Conservation (phyloP, 257 asterid genomes). For the Solanum paucissectum region DNA sequence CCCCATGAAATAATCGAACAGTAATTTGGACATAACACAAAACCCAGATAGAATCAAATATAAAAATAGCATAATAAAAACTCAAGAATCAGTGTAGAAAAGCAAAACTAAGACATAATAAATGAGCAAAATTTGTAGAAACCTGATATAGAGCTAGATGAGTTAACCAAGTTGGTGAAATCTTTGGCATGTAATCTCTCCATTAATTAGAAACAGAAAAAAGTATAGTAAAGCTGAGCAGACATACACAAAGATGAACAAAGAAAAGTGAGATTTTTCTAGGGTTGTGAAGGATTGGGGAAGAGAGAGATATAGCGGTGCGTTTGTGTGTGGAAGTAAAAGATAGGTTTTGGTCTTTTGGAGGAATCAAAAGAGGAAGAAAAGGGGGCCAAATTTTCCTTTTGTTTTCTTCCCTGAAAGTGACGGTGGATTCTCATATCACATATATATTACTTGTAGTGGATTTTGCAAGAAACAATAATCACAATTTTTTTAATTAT, state of each 20-base stretch:
- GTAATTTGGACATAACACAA: not conserved
- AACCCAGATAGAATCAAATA: conserved; percentile 4
- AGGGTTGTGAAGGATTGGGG: not conserved
- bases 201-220: not conserved
- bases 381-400: not conserved
- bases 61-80: not conserved
- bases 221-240: not conserved
- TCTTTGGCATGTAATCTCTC: not conserved
- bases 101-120: not conserved
- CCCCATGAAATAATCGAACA: not conserved
- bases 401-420: not conserved
- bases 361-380: conserved; percentile 7
- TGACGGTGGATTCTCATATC: not conserved
- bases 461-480: not conserved
- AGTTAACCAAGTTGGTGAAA: not conserved
- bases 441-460: not conserved
- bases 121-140: not conserved
- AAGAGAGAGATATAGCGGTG: not conserved
- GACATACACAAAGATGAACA: not conserved
- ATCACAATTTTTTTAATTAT: too few species aligned
- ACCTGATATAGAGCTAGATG: not conserved
- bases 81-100: not conserved
- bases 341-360: not conserved
- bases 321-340: not conserved
- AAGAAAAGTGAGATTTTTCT: not conserved